These are phyloP conservation scores for Bryum argenteum DNA, from an alignment of 225 moss, liverwort and hornwort species.

Conservation along the genomic window DNA sequence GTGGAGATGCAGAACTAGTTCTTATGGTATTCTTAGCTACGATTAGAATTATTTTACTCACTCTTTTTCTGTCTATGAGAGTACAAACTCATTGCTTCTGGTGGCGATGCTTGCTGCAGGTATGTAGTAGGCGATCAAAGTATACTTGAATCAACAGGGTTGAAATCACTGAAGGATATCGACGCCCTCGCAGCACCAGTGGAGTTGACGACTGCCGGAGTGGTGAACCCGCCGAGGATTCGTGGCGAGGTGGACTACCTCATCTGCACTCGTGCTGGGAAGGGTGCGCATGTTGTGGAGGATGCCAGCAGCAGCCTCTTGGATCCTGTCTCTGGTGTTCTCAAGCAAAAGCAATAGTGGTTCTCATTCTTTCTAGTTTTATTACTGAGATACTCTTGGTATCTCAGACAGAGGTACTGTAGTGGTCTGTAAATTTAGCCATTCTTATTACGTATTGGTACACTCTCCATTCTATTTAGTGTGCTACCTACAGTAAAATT, in stretches of 20 bases:
- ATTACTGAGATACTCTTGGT: too few species aligned
- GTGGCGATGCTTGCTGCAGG: slow-evolving; percentile 48
- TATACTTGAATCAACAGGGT: slow-evolving; percentile 60
- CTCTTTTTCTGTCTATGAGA: too few species aligned
- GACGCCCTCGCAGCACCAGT: slow-evolving; percentile 65
- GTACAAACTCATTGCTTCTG: background rate
- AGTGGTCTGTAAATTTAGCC: too few species aligned
- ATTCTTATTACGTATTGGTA: too few species aligned
- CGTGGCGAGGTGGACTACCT: slow-evolving; percentile 83
- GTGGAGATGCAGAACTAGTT: too few species aligned
- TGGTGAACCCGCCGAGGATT: slow-evolving; percentile 48
- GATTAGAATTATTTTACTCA: too few species aligned
- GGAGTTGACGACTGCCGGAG: slow-evolving; percentile 54
- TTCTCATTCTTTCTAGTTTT: too few species aligned
- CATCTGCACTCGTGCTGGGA: slow-evolving; percentile 85
- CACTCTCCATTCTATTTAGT: too few species aligned
- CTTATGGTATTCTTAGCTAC: too few species aligned
- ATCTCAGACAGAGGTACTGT: too few species aligned
- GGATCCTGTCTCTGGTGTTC: slow-evolving; percentile 60
- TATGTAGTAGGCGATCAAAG: slow-evolving; percentile 84
- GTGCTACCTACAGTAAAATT: too few species aligned
- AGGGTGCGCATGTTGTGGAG: slow-evolving; percentile 71
- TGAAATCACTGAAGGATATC: slow-evolving; percentile 67
- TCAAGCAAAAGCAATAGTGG: slow-evolving; percentile 24
- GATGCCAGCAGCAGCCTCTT: slow-evolving; percentile 55